Evolutionary conservation across 2,329 filamentous ascomycete species (phyloP), one percentile per base, ranked within the genome.

Genomic region (Monosporascus ibericus): DNA sequence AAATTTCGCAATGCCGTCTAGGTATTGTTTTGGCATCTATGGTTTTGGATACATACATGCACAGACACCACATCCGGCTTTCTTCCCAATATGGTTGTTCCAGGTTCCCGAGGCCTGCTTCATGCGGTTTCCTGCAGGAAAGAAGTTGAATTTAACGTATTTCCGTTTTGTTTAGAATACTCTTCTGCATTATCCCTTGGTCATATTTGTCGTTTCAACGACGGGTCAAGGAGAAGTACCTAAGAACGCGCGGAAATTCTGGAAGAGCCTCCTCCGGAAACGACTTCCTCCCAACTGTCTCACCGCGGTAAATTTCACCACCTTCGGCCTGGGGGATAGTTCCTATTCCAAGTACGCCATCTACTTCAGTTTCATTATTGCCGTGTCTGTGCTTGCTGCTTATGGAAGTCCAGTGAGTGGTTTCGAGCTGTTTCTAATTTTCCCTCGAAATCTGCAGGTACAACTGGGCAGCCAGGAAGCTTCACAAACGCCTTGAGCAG

Each of bases 211-310:
- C 55, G 76, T 95, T 20, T 95, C 94, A 5, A 99, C 94, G 0
- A 96, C 94, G 0, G 94, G 94, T 5, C 92, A 99, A 71, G 94
- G 94, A 6, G 92, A 97, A 58, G 80, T 97, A 66, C 94, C 94
- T 2, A 82, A 82, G 52, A 97, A 97, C 75, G 84, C 88, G 3
- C 78, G 84, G 44, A 74, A 73, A 1, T 92, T 99, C 65, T 99
- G 94, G 94, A 90, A 82, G 65, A 87, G 84, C 54, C 76, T 99
- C 38, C 76, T 95, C 18, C 81, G 90, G 59, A 91, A 88, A 68
- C 89, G 84, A 60, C 78, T 99, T 27, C 82, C 86, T 14, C 77
- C 84, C 3, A 82, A 80, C 17, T 92, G 86, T 61, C 74, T 99
- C 39, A 66, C 75, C 38, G 77, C 79, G 36, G 73, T 95, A 56